phyloP scores from a whole-genome alignment of 164 flowering plant species.

The Stephania cephalantha region DNA sequence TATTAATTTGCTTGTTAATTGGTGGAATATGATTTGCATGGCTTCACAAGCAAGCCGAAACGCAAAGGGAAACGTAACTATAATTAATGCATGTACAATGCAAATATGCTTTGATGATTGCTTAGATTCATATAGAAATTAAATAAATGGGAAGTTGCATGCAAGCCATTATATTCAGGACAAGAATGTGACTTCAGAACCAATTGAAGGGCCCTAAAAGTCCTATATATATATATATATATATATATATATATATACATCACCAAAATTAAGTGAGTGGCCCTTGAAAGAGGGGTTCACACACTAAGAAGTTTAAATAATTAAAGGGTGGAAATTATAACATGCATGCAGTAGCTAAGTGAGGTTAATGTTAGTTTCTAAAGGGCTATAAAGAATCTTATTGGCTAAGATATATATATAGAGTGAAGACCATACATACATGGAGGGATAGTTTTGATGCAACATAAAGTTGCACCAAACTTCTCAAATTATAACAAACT shows the following conservation, averaged over 20 bases:
- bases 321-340: not conserved
- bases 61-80: not conserved
- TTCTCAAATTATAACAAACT: constrained; percentile 4
- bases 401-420: not conserved
- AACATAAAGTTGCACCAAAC: constrained; percentile 5
- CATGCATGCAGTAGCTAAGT: not conserved
- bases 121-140: not conserved
- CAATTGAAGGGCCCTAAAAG: not conserved
- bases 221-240: not conserved
- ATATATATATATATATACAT: not conserved
- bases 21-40: not conserved
- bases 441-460: not conserved
- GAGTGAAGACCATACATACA: too few species aligned
- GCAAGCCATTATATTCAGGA: not conserved
- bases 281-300: not conserved
- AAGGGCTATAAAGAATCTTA: not conserved
- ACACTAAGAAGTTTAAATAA: not conserved
- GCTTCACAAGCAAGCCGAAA: not conserved
- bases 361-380: not conserved
- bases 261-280: not conserved
- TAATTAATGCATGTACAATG: not conserved
- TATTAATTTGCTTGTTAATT: not conserved
- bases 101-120: not conserved
- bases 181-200: not conserved
- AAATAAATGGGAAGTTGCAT: not conserved